Conservation (phyloP, 169 alveolate genomes). For the Eimeria necatrix region DNA sequence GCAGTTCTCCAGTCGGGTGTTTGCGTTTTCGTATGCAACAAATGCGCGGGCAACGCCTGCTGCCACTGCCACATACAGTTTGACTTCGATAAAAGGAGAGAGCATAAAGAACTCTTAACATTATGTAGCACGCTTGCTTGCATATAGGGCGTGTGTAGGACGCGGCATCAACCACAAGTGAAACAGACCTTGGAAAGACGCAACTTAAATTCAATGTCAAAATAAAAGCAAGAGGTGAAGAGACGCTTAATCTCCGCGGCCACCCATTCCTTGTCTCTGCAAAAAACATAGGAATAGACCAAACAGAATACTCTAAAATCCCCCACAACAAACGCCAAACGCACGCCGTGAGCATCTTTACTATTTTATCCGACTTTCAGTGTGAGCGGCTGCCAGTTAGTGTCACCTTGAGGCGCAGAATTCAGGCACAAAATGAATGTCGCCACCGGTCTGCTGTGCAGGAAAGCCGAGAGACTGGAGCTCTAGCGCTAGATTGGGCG, state of each 20-base stretch:
- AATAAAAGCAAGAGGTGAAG: conserved; percentile 64
- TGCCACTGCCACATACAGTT: no score
- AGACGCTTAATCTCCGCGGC: conserved; percentile 63
- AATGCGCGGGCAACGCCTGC: no score
- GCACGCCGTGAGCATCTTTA: no score
- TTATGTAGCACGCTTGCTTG: no score
- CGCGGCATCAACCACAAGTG: background rate
- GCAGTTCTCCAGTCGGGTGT: no score
- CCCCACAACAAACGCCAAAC: no score
- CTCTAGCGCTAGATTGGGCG: conserved; percentile 53
- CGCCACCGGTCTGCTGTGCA: conserved; percentile 69
- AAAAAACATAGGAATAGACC: background rate
- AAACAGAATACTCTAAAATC: background rate
- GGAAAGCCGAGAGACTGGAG: conserved; percentile 56
- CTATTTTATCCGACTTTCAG: background rate
- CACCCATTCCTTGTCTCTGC: conserved; percentile 76
- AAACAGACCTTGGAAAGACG: conserved; percentile 65
- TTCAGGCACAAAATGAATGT: conserved; percentile 63
- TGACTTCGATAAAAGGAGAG: no score
- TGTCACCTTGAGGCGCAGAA: conserved; percentile 60
- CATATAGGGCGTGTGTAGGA: background rate
- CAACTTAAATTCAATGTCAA: conserved; percentile 60
- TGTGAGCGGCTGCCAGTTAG: background rate
- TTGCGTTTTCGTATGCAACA: no score
- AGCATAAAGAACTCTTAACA: no score